Evolutionary conservation across 2,329 filamentous ascomycete species (phyloP), one percentile per base, ranked within the genome.

Genomic region (Hypocrella siamensis): DNA sequence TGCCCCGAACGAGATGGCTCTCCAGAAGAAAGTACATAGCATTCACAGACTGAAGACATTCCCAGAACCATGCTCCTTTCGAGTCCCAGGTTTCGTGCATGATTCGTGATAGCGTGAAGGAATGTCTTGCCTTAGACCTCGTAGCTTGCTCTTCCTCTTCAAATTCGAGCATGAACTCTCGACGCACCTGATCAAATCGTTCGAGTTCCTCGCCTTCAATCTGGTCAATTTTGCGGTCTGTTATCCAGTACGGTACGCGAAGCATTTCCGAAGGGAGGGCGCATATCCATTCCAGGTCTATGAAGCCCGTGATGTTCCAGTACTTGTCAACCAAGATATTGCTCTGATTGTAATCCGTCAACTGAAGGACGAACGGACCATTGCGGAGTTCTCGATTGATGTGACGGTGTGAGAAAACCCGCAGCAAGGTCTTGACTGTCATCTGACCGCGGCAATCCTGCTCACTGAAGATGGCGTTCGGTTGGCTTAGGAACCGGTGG

Each of bases 291-390:
- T 33, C 31, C 14, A 33, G 26, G 26, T 33, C 31, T 6, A 33
- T 17, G 5, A 33, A 24, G 15, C 18, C n/a, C 5, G 19, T 26
- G 12, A 33, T 8, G 24, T 33, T 33, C 31, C 31, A 33, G 6
- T 28, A 15, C 25, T 26, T 14, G n/a, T 26, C 25, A 4, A 26
- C 25, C 10, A 26, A 26, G n/a, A 57, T 48, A 32, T 56, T 56
- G 27, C 50, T 49, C 10, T 31, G 30, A 36, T 54, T 43, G 8
- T 55, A 35, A 33, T 57, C 48, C 14, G 47, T 50, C 26, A 55
- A 32, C 17, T 43, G 38, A 10, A 52, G 40, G 33, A 40, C 17
- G 31, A 46, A 53, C 7, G 44, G 46, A 3, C 48, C 46, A 24
- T 48, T 28, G 6, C 40, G 38, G 10, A 26, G 24, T 12, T 39